Base-by-base conservation (phyloP, 23 red algal species). In the Gracilaria gracilis region DNA sequence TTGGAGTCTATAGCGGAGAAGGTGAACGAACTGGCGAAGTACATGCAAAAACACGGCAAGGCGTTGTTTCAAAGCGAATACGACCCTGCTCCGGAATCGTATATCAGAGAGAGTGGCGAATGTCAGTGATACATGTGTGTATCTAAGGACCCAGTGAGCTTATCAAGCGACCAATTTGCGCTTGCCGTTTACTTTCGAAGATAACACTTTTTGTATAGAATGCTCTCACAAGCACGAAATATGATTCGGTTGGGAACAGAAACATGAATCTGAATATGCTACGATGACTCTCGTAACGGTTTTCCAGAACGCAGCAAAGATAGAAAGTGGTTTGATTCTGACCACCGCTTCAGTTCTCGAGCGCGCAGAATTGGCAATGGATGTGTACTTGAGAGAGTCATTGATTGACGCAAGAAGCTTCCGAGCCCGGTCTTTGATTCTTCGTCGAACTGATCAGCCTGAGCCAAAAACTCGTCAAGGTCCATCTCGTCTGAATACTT, bases 331-430 rank as follows among this genome's bases (percentile, higher is more conserved):
- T 84, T 82, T 36, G 90, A 93, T 33, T 88, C 77, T 20, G 95
- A 89, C 95, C 95, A 98, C 21, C 89, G 71, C 35, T 98, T 92
- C 9, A 98, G 79, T 79, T 98, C 95, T 37, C 81, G 78, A 14
- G 67, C 90, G 25, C 95, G 82, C 42, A 90, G 40, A 39, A 98
- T 93, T n/a, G 95, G 95, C 31, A 98, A 40, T 40, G 95, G 95
- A 88, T 98, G 95, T 17, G 95, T 93, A n/a, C 32, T 75, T 19
- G 59, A 72, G 0, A 77, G 34, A 17, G 69, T 86, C 65, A 98
- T 92, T 37, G 81, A 83, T n/a, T 90, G 75, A 5, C 93, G 84
- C n/a, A 95, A 50, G 29, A 79, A 86, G 27, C 87, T 83, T 28
- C 93, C 93, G 8, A 95, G 24, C 25, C 82, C 39, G 1, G 85